phyloP scores from a whole-genome alignment of 495 filamentous ascomycete species.

The Jackrogersella minutella region DNA sequence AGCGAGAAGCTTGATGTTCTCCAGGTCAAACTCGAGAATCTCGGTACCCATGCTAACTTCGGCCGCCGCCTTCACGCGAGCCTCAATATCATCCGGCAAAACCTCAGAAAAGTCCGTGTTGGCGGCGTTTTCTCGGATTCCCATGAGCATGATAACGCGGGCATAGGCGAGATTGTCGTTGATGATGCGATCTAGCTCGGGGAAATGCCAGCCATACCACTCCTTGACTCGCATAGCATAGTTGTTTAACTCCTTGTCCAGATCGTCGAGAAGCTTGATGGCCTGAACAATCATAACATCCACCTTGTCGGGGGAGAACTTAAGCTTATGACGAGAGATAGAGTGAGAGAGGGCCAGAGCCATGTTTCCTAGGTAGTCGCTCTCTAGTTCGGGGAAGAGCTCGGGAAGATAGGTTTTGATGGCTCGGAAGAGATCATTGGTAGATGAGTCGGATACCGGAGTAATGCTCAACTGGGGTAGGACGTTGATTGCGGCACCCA shows the following conservation, averaged over 20 bases:
- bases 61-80: constrained; percentile 88
- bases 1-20: constrained; percentile 88
- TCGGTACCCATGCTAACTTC: constrained; percentile 99
- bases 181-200: constrained; percentile 93
- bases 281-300: constrained; percentile 99
- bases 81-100: constrained; percentile 94
- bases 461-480: constrained; percentile 85
- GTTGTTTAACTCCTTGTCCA: constrained; percentile 98
- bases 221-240: constrained; percentile 99
- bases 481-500: constrained; percentile 90
- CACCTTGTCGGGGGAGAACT: constrained; percentile 99
- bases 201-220: constrained; percentile 99
- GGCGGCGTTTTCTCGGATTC: constrained; percentile 79
- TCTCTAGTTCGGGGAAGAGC: constrained; percentile 86
- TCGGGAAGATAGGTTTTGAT: constrained; percentile 90
- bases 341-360: constrained; percentile 95
- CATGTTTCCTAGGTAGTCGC: constrained; percentile 89
- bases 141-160: constrained; percentile 83
- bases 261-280: constrained; percentile 89
- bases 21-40: constrained; percentile 86
- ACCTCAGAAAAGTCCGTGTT: constrained; percentile 86
- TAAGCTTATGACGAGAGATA: constrained; percentile 96
- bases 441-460: constrained; percentile 85
- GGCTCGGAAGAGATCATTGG: constrained; percentile 87
- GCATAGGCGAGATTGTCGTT: constrained; percentile 98